Evolutionary conservation across 495 filamentous ascomycete genomes (phyloP), one percentile per base, ranked within the genome.

Genomic region (Annulohypoxylon nitens): DNA sequence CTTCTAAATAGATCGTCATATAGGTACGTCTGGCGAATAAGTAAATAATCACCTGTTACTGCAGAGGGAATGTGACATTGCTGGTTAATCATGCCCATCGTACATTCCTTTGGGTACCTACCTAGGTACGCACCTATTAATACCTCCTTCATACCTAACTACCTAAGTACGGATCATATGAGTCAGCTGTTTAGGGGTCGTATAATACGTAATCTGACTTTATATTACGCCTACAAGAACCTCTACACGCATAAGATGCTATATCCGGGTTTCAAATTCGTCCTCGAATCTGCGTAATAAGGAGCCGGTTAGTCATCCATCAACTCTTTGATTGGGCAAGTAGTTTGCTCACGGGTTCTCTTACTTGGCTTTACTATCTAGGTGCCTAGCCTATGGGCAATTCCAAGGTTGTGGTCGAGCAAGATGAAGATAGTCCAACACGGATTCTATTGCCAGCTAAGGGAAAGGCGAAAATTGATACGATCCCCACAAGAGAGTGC

Each of bases 21-120:
- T 55, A 34, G 33, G 26, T 36, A 18, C 30, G 3, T 55, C 12
- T 36, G 14, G 30, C 16, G 5, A 55, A 36, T 36, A 36, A 33
- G 50, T 54, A 33, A 26, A 54, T 3, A 54, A 54, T 54, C 50
- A 33, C 50, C 50, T 54, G 50, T 54, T 54, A 11, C 50, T 55
- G 33, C 53, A 55, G 30, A 36, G 14, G 23, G 25, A 34, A 54
- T 54, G 51, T 54, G 6, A 34, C 51, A 54, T 11, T n/a, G 25
- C 14, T 34, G 25, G 16, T 54, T 25, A 4, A 41, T 41, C 12
- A 10, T 36, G 6, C 34, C 34, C 10, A 41, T 41, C 37, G 12
- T 41, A 41, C 37, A 41, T 7, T n/a, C n/a, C n/a, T n/a, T n/a
- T 23, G 1, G 20, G 20, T 23, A 23, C 20, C 10, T 12, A 9